Evolutionary conservation across 2,329 filamentous ascomycete genomes (phyloP).

Genomic region (Cytospora paraplurivora): DNA sequence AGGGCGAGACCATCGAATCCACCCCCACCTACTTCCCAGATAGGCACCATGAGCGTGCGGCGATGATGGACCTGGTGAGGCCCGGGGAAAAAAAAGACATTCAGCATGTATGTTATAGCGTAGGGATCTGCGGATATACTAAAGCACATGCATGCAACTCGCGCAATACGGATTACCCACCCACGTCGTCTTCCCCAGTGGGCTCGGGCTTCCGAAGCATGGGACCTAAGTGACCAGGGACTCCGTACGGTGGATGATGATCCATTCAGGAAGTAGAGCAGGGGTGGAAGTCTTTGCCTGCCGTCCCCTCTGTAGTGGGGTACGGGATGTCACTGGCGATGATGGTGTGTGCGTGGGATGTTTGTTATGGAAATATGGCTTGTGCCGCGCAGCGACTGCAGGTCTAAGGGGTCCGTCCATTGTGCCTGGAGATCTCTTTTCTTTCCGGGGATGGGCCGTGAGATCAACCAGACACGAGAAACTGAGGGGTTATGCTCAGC

Average conservation of each 20-base stretch:
- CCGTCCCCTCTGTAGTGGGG: background rate
- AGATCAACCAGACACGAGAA: no score
- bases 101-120: background rate
- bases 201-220: no score
- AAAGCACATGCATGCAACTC: background rate
- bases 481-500: no score
- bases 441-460: no score
- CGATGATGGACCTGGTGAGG: background rate
- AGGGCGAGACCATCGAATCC: background rate
- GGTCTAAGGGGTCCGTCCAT: background rate
- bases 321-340: background rate
- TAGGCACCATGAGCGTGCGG: background rate
- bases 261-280: background rate
- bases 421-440: no score
- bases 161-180: no score
- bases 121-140: background rate
- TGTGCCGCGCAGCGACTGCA: background rate
- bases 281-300: no score
- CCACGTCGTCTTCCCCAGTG: no score
- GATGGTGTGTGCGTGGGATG: background rate
- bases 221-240: no score
- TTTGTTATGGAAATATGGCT: background rate
- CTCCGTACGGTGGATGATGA: background rate
- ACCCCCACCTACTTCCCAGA: background rate
- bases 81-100: background rate